Conservation (phyloP, 352 stramenopile species). For the Pythium rishiriense region DNA sequence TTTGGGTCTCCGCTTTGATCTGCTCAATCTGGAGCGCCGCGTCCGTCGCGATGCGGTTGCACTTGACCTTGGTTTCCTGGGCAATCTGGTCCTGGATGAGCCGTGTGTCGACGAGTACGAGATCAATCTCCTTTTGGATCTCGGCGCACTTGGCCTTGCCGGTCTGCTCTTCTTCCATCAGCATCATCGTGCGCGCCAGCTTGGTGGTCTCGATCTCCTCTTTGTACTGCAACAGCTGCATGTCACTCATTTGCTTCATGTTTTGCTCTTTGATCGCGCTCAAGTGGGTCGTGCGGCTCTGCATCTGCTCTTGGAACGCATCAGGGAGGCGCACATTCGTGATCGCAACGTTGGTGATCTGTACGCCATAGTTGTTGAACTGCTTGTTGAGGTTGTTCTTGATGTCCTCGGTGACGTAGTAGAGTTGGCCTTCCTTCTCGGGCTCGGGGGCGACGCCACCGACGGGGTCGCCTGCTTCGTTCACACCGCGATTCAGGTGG, state of each 20-base stretch:
- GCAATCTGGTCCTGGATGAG: slow-evolving; percentile 52
- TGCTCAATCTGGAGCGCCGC: slow-evolving; percentile 32
- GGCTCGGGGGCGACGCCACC: slow-evolving; percentile 19
- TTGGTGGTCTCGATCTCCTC: slow-evolving; percentile 58
- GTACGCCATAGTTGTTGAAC: slow-evolving; percentile 67
- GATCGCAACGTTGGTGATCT: slow-evolving; percentile 69
- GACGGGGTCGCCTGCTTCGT: slow-evolving; percentile 27
- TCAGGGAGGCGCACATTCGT: slow-evolving; percentile 63
- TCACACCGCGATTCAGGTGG: slow-evolving; percentile 55
- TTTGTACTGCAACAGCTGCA: slow-evolving; percentile 69
- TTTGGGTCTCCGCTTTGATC: slow-evolving; percentile 32
- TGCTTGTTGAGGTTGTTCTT: slow-evolving; percentile 65
- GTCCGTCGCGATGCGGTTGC: slow-evolving; percentile 28
- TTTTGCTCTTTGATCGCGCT: slow-evolving; percentile 72
- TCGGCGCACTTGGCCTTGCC: slow-evolving; percentile 52
- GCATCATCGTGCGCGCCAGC: slow-evolving; percentile 46
- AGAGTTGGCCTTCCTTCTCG: slow-evolving; percentile 22
- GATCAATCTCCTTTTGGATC: slow-evolving; percentile 58
- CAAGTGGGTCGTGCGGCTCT: slow-evolving; percentile 62
- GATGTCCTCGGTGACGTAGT: slow-evolving; percentile 66
- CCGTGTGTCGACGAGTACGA: slow-evolving; percentile 48
- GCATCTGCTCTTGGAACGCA: slow-evolving; percentile 66
- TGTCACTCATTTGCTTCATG: slow-evolving; percentile 80
- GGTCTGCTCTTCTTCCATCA: slow-evolving; percentile 66
- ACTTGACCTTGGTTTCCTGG: slow-evolving; percentile 41